Conservation (phyloP, 805 yeast genomes). For the Diddensiella caesifluorescens region DNA sequence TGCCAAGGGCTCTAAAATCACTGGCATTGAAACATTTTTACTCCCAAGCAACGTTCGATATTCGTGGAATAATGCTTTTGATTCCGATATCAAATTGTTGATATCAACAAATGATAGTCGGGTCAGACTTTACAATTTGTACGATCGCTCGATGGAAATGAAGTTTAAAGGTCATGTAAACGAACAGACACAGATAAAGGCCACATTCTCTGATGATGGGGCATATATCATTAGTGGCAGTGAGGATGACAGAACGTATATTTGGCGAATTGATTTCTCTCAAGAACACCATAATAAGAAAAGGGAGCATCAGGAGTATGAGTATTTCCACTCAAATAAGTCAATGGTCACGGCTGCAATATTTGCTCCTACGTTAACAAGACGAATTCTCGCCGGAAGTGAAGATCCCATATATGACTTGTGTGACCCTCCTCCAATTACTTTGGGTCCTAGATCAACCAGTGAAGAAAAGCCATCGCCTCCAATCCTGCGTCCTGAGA, state of each 20-base stretch:
- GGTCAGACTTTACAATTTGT: conserved; percentile 57
- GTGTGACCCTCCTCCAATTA: conserved; percentile 32
- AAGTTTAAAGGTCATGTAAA: conserved; percentile 72
- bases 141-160: conserved; percentile 51
- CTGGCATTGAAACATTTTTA: conserved; percentile 55
- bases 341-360: conserved; percentile 67
- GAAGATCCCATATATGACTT: conserved; percentile 77
- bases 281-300: conserved; percentile 27
- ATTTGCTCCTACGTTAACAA: conserved; percentile 70
- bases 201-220: conserved; percentile 54
- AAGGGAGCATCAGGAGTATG: conserved; percentile 45
- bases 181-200: conserved; percentile 64
- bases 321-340: conserved; percentile 73
- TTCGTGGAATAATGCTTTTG: conserved; percentile 17
- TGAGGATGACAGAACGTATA: conserved; percentile 81
- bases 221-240: conserved; percentile 67
- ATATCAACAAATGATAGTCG: conserved; percentile 81
- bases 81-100: conserved; percentile 41
- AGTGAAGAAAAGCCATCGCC: conserved; percentile 6
- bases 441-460: conserved; percentile 13
- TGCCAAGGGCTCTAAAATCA: conserved; percentile 53
- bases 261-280: conserved; percentile 52
- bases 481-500: conserved; percentile 14
- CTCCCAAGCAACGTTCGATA: conserved; percentile 9
- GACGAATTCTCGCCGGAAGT: conserved; percentile 59